Percentiles rank a stretch among this genome's conserved stretches.
phyloP scores from a whole-genome alignment of 2,329 filamentous ascomycete species.

The Botrytis cinerea region DNA sequence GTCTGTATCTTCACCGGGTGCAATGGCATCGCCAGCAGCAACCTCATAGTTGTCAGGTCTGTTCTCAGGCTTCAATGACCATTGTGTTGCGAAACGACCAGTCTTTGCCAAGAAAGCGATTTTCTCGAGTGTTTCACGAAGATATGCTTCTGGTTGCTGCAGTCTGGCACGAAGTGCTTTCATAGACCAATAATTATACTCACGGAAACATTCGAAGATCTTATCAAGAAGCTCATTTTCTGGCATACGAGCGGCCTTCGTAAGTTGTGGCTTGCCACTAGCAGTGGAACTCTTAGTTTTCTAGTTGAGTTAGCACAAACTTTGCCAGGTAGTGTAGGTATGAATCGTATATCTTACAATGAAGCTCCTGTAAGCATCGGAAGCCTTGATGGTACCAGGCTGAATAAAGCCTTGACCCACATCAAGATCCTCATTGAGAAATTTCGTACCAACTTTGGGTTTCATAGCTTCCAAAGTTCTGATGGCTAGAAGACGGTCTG shows the following conservation, averaged over 20 bases:
- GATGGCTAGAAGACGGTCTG: constrained; percentile 60
- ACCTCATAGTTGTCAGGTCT: constrained; percentile 55
- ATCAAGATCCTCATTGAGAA: constrained; percentile 36
- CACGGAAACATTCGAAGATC: constrained; percentile 79
- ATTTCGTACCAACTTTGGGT: constrained; percentile 57
- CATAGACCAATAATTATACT: constrained; percentile 93
- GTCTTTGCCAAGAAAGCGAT: constrained; percentile 81
- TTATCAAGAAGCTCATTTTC: constrained; percentile 84
- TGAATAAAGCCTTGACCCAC: constrained; percentile 52
- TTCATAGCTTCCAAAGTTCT: constrained; percentile 61
- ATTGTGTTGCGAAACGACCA: constrained; percentile 82
- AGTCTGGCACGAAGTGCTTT: constrained; percentile 76
- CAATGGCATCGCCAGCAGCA: constrained; percentile 55
- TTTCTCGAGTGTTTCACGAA: constrained; percentile 81
- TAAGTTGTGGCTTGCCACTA: constrained; percentile 65
- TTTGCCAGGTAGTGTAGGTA: neutral
- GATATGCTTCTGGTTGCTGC: constrained; percentile 88
- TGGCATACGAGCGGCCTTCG: constrained; percentile 88
- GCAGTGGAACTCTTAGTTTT: constrained; percentile 54
- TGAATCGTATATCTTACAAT: constrained; percentile 54
- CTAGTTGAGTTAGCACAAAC: constrained; percentile 43
- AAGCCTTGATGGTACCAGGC: constrained; percentile 52
- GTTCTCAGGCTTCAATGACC: constrained; percentile 75
- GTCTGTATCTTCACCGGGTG: constrained; percentile 50
- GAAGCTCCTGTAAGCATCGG: constrained; percentile 52